Base-by-base conservation (phyloP, 2,329 filamentous ascomycete species). In the Calonectria pauciramosa region DNA sequence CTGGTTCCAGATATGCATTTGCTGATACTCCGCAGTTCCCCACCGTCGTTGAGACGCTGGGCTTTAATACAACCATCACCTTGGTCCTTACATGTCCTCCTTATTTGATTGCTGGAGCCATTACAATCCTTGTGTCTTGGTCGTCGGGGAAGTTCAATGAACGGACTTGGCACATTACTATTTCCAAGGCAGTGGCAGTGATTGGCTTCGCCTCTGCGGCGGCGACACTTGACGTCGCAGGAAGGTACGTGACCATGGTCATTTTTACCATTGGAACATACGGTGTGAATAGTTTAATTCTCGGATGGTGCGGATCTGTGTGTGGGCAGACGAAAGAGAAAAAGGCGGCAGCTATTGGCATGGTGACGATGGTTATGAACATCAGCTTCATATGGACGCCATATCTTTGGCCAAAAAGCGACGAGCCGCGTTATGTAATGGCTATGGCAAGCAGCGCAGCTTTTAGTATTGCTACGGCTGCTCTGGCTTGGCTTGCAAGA, bases 271-370 rank as follows among this genome's bases (percentile, higher is more conserved):
- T 84, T 8, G 84, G 81, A 16, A 83, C 86, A 0, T 86, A 85
- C 44, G 84, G 82, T 4, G 86, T 88, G 38, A 89, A 88, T 76
- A 86, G 83, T 64, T 83, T 89, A n/a, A 86, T 86, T 49, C 82
- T 89, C 0, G 86, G 86, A 4, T 89, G 88, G 88, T 84, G 84
- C 1, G 83, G 82, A 0, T 83, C 82, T 0, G 85, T 85, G 0
- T 84, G 87, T 26, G 87, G 86, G 0, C 88, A 89, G 78, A 88
- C 86, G 0, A 86, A 87, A 30, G 88, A 89, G 79, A 88, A 89
- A 82, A 88, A 87, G 77, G 87, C 88, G 0, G 85, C 85, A 2
- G 83, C 86, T 0, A 83, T 89, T 23, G 85, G 86, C 20, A 81
- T 81, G 79, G 79, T 79, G 2, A 81, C 79, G 0, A 81, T 78